These are phyloP conservation scores for Udeniomyces megalosporus DNA, from an alignment of 768 basidiomycete species.

Conservation along the genomic window DNA sequence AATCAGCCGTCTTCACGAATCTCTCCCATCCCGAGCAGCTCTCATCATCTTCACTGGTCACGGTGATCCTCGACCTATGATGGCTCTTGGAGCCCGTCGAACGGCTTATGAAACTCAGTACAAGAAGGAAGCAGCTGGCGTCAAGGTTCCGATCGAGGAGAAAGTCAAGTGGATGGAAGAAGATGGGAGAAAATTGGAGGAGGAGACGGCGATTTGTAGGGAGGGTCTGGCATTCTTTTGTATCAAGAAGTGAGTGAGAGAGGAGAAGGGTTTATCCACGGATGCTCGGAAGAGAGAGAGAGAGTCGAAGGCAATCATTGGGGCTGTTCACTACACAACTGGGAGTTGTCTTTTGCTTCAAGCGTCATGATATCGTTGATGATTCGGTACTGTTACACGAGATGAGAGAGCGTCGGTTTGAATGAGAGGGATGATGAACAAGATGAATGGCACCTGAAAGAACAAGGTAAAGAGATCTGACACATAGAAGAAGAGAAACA, in stretches of 20 bases:
- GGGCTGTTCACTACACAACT: too few species aligned
- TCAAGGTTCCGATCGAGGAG: slow-evolving; percentile 10
- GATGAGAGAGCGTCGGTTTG: too few species aligned
- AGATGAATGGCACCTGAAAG: too few species aligned
- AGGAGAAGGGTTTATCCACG: too few species aligned
- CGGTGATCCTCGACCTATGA: slow-evolving; percentile 69
- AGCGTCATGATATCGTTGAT: too few species aligned
- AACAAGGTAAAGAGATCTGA: too few species aligned
- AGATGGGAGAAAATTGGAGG: slow-evolving; percentile 65
- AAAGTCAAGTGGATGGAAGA: slow-evolving; percentile 56
- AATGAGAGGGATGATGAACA: too few species aligned
- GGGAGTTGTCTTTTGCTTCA: too few species aligned
- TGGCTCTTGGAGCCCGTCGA: slow-evolving; percentile 50
- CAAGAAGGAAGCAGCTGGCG: slow-evolving; percentile 21
- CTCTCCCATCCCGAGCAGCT: slow-evolving; percentile 64
- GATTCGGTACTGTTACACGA: too few species aligned
- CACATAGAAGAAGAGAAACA: too few species aligned
- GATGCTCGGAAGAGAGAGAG: too few species aligned
- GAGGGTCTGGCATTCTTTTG: slow-evolving; percentile 67
- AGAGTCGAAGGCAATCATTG: too few species aligned
- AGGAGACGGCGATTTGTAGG: slow-evolving; percentile 60
- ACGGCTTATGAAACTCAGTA: slow-evolving; percentile 45
- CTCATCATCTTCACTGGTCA: slow-evolving; percentile 77
- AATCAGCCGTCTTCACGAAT: slow-evolving; percentile 44
- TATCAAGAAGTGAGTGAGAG: slow-evolving; percentile 24